Percentiles rank a stretch among this genome's conserved stretches.
Evolutionary conservation across 1,139 yeast genomes (phyloP).

Genomic region (Spathaspora sp.): DNA sequence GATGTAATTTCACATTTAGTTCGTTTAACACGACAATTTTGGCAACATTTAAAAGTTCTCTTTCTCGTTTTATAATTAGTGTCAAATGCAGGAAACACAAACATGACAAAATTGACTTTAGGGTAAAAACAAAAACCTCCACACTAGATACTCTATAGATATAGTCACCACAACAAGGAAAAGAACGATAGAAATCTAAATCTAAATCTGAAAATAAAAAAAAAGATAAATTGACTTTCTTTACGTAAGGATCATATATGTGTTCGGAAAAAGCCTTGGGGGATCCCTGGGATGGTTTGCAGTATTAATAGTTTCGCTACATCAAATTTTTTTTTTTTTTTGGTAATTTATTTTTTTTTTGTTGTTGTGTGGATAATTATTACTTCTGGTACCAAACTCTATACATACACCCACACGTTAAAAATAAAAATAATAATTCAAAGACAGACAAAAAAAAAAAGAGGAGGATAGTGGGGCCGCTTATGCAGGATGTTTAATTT

Average conservation of each 20-base stretch:
- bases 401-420: neutral
- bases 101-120: constrained; percentile 27
- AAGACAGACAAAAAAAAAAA: neutral
- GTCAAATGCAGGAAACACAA: constrained; percentile 61
- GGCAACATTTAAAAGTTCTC: constrained; percentile 54
- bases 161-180: neutral
- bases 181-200: neutral
- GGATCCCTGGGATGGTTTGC: neutral
- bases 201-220: neutral
- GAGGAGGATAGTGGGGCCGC: neutral
- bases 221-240: neutral
- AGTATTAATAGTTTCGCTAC: constrained; percentile 1
- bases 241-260: neutral
- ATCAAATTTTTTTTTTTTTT: neutral
- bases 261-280: neutral
- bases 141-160: neutral
- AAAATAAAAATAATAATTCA: too few relatives aligned
- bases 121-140: too few relatives aligned
- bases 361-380: neutral
- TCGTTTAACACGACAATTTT: constrained; percentile 46
- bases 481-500: neutral
- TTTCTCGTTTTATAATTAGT: constrained; percentile 52
- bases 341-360: neutral
- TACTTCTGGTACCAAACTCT: neutral
- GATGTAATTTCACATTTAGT: constrained; percentile 37